phyloP scores from a whole-genome alignment of 2,329 filamentous ascomycete species.

The Conoideocrella luteorostrata region DNA sequence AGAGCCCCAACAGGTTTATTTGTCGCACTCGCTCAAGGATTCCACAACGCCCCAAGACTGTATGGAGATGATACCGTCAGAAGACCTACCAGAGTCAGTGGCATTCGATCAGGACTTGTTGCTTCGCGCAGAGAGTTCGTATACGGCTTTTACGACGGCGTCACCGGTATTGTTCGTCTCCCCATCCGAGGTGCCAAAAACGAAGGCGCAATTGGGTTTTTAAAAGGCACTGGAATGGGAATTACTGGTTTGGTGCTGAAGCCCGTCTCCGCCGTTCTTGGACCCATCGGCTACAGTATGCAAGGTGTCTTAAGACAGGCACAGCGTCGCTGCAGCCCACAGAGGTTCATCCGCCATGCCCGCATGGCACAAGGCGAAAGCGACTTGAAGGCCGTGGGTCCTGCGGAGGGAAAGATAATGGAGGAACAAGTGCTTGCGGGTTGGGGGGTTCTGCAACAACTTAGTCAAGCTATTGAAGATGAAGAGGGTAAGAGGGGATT shows the following conservation, averaged over 20 bases:
- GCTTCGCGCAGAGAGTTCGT: conserved; percentile 56
- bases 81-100: conserved; percentile 55
- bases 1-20: conserved; percentile 55
- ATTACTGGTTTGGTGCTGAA: conserved; percentile 59
- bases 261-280: conserved; percentile 54
- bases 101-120: conserved; percentile 55
- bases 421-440: conserved; percentile 22
- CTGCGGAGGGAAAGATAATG: conserved; percentile 22
- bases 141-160: conserved; percentile 59
- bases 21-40: conserved; percentile 59
- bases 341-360: conserved; percentile 47
- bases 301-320: conserved; percentile 59
- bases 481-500: conserved; percentile 31
- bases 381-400: conserved; percentile 31
- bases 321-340: conserved; percentile 45
- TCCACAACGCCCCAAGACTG: conserved; percentile 63
- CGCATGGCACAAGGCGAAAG: conserved; percentile 53
- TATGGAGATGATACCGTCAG: conserved; percentile 67
- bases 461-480: conserved; percentile 20
- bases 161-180: conserved; percentile 55
- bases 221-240: conserved; percentile 56
- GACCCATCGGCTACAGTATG: conserved; percentile 55
- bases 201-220: conserved; percentile 39
- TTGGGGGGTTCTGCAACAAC: conserved; percentile 26
- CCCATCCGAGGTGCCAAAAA: conserved; percentile 51